Evolutionary conservation across 2,329 filamentous ascomycete species (phyloP).

Genomic region (Colletotrichum filicis): DNA sequence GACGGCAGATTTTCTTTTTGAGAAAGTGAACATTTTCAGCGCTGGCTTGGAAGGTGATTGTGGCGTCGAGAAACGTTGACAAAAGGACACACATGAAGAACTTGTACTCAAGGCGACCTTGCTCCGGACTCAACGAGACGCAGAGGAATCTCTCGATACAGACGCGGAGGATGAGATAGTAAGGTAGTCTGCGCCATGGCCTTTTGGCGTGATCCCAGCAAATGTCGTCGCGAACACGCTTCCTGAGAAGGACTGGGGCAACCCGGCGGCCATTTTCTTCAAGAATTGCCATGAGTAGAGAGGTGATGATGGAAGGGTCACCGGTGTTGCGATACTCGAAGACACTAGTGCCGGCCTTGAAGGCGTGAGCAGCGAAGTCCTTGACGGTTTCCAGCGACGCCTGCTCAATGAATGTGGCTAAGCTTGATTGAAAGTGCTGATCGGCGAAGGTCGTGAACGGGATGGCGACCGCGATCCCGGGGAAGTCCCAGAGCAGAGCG

Average conservation of each 20-base stretch:
- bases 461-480: slow-evolving; percentile 61
- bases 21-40: slow-evolving; percentile 53
- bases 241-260: slow-evolving; percentile 55
- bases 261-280: slow-evolving; percentile 60
- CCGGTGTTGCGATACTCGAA: slow-evolving; percentile 68
- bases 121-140: slow-evolving; percentile 48
- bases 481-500: slow-evolving; percentile 70
- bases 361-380: slow-evolving; percentile 59
- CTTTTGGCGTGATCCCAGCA: slow-evolving; percentile 55
- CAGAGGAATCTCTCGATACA: slow-evolving; percentile 63
- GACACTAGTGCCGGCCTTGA: slow-evolving; percentile 61
- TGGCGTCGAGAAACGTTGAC: slow-evolving; percentile 56
- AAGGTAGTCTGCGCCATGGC: slow-evolving; percentile 72
- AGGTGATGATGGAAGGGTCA: slow-evolving; percentile 66
- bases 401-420: slow-evolving; percentile 66
- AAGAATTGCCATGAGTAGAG: slow-evolving; percentile 70
- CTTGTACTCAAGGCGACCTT: slow-evolving; percentile 66
- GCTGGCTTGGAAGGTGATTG: slow-evolving; percentile 36
- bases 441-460: slow-evolving; percentile 44
- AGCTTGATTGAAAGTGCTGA: slow-evolving; percentile 38
- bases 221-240: slow-evolving; percentile 73
- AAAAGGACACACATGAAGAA: slow-evolving; percentile 63
- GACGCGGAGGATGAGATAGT: slow-evolving; percentile 73
- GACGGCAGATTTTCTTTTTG: slow-evolving; percentile 64
- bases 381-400: slow-evolving; percentile 64